Evolutionary conservation across 2,329 filamentous ascomycete species (phyloP).

Genomic region (Thelonectria discophora): DNA sequence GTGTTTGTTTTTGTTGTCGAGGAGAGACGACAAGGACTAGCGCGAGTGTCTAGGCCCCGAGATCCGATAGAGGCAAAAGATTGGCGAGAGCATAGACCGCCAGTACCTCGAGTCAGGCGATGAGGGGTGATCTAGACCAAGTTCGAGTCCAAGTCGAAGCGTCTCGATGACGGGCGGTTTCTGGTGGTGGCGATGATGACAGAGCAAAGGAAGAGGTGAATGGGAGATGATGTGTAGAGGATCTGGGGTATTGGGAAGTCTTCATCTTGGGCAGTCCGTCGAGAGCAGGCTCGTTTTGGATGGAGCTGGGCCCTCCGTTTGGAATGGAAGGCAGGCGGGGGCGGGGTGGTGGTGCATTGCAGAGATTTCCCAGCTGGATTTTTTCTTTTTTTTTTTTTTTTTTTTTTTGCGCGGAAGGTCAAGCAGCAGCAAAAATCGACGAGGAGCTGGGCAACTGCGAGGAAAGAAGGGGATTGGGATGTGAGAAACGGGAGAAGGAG

Average conservation of each 20-base stretch:
- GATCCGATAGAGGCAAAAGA: constrained; percentile 42
- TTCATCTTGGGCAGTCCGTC: too few species aligned
- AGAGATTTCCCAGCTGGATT: constrained; percentile 37
- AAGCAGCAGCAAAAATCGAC: constrained; percentile 7
- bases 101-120: constrained; percentile 19
- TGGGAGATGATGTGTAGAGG: constrained; percentile 9
- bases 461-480: neutral
- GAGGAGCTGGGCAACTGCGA: neutral
- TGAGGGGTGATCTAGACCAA: constrained; percentile 22
- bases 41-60: constrained; percentile 29
- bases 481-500: neutral
- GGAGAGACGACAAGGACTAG: constrained; percentile 25
- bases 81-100: constrained; percentile 36
- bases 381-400: neutral
- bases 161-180: constrained; percentile 5
- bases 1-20: constrained; percentile 16
- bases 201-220: constrained; percentile 9
- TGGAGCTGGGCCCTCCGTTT: constrained; percentile 26
- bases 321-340: constrained; percentile 43
- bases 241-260: neutral
- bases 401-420: constrained; percentile 11
- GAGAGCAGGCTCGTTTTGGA: constrained; percentile 12
- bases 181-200: constrained; percentile 10
- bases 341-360: constrained; percentile 41
- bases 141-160: constrained; percentile 5